Evolutionary conservation across 1,284 basidiomycete genomes (phyloP).

Genomic region (Sporisorium exsertum): DNA sequence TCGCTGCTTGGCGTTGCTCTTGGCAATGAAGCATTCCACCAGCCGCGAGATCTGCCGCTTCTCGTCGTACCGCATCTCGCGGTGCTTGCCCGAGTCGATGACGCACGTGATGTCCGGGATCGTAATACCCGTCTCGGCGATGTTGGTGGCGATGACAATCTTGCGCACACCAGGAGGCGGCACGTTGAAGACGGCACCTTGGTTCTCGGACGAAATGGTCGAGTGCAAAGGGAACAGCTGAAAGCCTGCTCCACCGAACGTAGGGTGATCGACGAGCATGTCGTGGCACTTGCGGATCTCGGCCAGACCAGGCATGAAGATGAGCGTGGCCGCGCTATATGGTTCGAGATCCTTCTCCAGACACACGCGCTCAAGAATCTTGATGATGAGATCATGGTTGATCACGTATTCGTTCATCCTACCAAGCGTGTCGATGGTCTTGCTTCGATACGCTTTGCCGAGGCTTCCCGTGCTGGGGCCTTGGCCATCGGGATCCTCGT

Average conservation of each 20-base stretch:
- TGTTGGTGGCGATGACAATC: constrained; percentile 82
- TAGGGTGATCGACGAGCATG: constrained; percentile 79
- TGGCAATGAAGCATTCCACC: constrained; percentile 90
- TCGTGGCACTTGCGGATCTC: constrained; percentile 93
- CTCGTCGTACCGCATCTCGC: constrained; percentile 80
- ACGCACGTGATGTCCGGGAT: constrained; percentile 99
- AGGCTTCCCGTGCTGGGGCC: constrained; percentile 69
- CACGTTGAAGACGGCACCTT: constrained; percentile 88
- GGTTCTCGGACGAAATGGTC: constrained; percentile 77
- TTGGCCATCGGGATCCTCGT: constrained; percentile 73
- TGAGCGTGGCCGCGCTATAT: constrained; percentile 85
- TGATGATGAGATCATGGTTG: constrained; percentile 74
- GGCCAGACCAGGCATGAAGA: constrained; percentile 88
- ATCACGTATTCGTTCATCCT: constrained; percentile 89
- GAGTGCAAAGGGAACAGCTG: constrained; percentile 92
- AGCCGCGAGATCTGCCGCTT: constrained; percentile 94
- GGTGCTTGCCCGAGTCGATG: constrained; percentile 93
- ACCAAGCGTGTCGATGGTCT: constrained; percentile 84
- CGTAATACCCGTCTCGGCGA: constrained; percentile 93
- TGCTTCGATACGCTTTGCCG: constrained; percentile 76
- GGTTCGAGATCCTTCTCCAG: constrained; percentile 74
- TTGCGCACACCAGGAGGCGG: constrained; percentile 84
- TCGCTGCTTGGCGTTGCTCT: constrained; percentile 92
- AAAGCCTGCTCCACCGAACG: constrained; percentile 80
- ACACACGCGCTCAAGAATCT: constrained; percentile 88